phyloP scores from a whole-genome alignment of 1,284 basidiomycete genomes.

The Apiotrichum montevideense region DNA sequence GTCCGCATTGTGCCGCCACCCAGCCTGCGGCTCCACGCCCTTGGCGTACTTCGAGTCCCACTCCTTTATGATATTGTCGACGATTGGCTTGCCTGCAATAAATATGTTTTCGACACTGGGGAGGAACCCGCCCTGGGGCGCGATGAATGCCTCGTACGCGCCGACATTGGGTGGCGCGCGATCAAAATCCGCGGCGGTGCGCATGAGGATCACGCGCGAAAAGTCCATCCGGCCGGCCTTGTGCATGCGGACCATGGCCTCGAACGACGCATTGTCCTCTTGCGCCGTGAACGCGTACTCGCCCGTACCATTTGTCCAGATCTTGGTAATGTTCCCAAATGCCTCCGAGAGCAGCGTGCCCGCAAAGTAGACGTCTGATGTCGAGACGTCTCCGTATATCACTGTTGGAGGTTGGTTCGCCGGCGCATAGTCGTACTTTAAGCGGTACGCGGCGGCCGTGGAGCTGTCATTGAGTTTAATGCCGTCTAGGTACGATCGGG shows the following conservation, averaged over 20 bases:
- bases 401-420: constrained; percentile 44
- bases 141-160: constrained; percentile 28
- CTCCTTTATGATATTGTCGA: constrained; percentile 33
- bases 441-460: constrained; percentile 34
- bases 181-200: constrained; percentile 52
- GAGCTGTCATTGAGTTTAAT: constrained; percentile 44
- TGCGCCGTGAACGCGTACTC: constrained; percentile 51
- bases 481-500: constrained; percentile 35
- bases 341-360: constrained; percentile 47
- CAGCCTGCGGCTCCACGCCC: constrained; percentile 32
- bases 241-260: constrained; percentile 49
- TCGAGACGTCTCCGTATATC: constrained; percentile 47
- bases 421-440: constrained; percentile 42
- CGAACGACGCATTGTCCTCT: constrained; percentile 53
- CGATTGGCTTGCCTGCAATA: constrained; percentile 35
- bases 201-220: constrained; percentile 50
- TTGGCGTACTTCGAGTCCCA: constrained; percentile 25
- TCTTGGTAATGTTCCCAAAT: constrained; percentile 49
- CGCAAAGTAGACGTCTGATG: constrained; percentile 50
- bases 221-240: constrained; percentile 49
- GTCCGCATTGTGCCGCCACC: constrained; percentile 27
- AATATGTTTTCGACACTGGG: constrained; percentile 36
- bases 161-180: constrained; percentile 39
- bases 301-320: constrained; percentile 42
- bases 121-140: constrained; percentile 37